Conservation (phyloP, 805 yeast genomes). For the Metschnikowia gelsemii region DNA sequence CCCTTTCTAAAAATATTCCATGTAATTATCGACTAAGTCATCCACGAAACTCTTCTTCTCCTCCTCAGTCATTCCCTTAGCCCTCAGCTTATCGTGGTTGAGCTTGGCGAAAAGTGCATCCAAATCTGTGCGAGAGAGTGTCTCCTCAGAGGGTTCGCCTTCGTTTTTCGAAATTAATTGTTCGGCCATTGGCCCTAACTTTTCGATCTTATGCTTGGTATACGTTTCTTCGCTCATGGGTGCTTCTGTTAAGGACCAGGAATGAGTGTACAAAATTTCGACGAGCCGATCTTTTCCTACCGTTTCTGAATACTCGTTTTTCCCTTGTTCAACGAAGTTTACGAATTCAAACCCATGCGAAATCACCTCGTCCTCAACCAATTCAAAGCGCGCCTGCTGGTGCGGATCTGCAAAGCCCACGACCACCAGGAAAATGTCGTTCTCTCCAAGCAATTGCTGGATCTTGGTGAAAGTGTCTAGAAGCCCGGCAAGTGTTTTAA, state of each 20-base stretch:
- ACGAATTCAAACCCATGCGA: constrained; percentile 45
- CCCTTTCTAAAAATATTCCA: constrained; percentile 34
- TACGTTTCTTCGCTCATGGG: constrained; percentile 17
- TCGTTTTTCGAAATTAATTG: constrained; percentile 20
- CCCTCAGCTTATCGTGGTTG: constrained; percentile 35
- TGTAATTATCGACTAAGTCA: constrained; percentile 37
- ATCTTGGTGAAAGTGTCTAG: constrained; percentile 13
- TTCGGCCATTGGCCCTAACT: constrained; percentile 27
- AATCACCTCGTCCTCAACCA: constrained; percentile 41
- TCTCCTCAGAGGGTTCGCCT: constrained; percentile 4
- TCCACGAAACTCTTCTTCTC: constrained; percentile 35
- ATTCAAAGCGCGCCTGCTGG: constrained; percentile 16
- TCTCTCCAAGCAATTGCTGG: constrained; percentile 16
- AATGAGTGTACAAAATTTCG: constrained; percentile 50
- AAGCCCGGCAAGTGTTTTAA: constrained; percentile 23
- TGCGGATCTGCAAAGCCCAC: constrained; percentile 26
- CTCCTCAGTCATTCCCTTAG: constrained; percentile 23
- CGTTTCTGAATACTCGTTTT: constrained; percentile 44
- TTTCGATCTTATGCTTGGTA: constrained; percentile 23
- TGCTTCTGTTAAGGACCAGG: constrained; percentile 39
- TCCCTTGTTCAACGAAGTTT: constrained; percentile 30
- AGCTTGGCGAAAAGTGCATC: constrained; percentile 34
- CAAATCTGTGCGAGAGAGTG: constrained; percentile 23
- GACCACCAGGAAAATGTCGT: constrained; percentile 35
- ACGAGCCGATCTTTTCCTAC: constrained; percentile 42